Percentiles rank a stretch among this genome's conserved stretches.
Evolutionary conservation across 2,329 filamentous ascomycete genomes (phyloP).

Genomic region (Cladophialophora yegresii): DNA sequence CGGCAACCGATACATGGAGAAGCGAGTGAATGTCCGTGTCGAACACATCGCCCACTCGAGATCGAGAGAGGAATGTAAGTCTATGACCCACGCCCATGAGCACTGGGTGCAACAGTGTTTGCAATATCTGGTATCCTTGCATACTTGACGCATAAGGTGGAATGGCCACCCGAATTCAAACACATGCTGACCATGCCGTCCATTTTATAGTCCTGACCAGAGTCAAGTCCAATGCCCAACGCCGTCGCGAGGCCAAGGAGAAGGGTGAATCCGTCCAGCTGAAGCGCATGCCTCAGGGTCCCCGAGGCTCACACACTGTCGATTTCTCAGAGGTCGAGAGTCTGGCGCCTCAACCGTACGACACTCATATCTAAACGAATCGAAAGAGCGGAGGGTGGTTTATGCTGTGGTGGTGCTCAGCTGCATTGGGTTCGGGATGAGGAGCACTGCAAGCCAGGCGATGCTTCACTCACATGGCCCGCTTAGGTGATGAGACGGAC

Average conservation of each 20-base stretch:
- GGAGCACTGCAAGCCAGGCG: neutral
- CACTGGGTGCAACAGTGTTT: neutral
- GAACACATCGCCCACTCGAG: conserved; percentile 95
- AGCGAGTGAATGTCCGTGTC: conserved; percentile 98
- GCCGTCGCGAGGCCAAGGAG: conserved; percentile 90
- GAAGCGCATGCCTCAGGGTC: conserved; percentile 83
- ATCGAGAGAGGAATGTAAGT: conserved; percentile 79
- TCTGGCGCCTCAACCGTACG: conserved; percentile 88
- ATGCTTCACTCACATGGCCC: neutral
- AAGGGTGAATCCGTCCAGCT: conserved; percentile 84
- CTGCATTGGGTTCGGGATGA: neutral
- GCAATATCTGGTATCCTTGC: neutral
- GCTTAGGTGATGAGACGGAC: neutral
- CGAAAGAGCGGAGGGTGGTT: conserved; percentile 7
- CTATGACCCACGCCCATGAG: neutral
- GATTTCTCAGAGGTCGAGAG: conserved; percentile 78
- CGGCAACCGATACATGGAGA: conserved; percentile 99
- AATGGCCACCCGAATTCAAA: neutral
- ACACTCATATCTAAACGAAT: conserved; percentile 86
- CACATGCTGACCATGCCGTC: conserved; percentile 2
- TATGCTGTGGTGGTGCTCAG: neutral
- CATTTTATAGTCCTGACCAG: conserved; percentile 68
- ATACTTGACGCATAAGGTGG: neutral
- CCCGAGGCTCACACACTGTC: conserved; percentile 78
- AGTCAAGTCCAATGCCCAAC: conserved; percentile 92